Evolutionary conservation across 2,329 filamentous ascomycete genomes (phyloP).

Genomic region (Penicillium sp.): DNA sequence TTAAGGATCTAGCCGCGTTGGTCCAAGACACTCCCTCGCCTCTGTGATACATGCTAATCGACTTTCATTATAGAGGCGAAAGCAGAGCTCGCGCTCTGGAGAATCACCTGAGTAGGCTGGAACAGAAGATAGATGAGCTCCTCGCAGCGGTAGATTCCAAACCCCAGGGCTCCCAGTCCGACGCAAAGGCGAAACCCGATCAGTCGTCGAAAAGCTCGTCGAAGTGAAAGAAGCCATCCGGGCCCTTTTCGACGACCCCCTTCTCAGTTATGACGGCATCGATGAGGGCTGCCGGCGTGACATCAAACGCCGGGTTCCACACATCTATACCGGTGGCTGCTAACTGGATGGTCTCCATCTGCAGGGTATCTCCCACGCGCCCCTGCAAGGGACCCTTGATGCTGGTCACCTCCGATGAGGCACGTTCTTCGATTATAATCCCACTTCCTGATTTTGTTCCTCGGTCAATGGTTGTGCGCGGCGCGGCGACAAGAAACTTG

Average conservation of each 20-base stretch:
- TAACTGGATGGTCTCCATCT: conserved; percentile 67
- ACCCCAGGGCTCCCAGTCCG: conserved; percentile 1
- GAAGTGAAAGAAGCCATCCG: conserved; percentile 65
- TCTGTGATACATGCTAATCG: not conserved
- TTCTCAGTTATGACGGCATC: conserved; percentile 93
- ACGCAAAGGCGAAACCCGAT: conserved; percentile 7
- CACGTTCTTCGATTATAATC: conserved; percentile 88
- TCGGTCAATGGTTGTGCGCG: conserved; percentile 89
- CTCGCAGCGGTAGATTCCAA: conserved; percentile 21
- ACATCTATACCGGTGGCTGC: conserved; percentile 73
- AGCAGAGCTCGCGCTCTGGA: conserved; percentile 53
- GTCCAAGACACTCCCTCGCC: not conserved
- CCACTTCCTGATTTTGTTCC: conserved; percentile 69
- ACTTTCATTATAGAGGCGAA: conserved; percentile 44
- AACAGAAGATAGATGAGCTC: conserved; percentile 48
- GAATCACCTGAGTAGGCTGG: conserved; percentile 50
- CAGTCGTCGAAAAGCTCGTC: conserved; percentile 27
- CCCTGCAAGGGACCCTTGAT: conserved; percentile 72
- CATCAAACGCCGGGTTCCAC: conserved; percentile 97
- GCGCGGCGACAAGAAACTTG: conserved; percentile 92
- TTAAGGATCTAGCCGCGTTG: conserved; percentile 26
- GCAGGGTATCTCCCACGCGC: conserved; percentile 46
- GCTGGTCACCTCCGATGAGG: conserved; percentile 75
- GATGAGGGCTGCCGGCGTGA: conserved; percentile 83
- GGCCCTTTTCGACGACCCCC: conserved; percentile 75